Evolutionary conservation across 1,284 basidiomycete species (phyloP), one percentile per base, ranked within the genome.

Genomic region (Gymnopus androsaceus): DNA sequence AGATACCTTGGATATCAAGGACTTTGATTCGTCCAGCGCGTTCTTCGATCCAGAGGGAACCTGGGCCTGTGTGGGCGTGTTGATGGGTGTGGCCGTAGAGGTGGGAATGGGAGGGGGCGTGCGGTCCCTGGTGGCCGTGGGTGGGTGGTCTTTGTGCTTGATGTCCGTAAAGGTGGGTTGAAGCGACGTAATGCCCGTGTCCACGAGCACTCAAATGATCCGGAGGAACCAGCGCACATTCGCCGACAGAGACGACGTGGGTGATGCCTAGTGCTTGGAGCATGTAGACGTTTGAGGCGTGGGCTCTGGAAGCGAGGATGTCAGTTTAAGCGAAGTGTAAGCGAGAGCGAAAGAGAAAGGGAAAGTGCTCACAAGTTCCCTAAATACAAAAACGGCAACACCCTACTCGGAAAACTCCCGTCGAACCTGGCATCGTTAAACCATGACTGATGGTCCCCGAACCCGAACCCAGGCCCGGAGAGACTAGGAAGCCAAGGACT

Each of bases 201-300:
- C 63, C 62, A 15, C 61, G 54, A 21, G 59, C 51, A 28, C 15
- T 28, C 21, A 42, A 30, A 12, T 30, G 33, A 49, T 49, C 38
- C 11, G 87, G 88, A 2, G 90, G 89, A 1, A 90, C 77, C 19
- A 95, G 82, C 9, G 92, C 94, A 59, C 91, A 92, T 76, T 98
- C 96, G 51, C 96, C 96, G 3, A 98, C 94, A 3, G 93, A 95
- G 31, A 99, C 95, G 61, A 99, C 95, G 67, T 98, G 95, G 1
- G 94, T 96, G 66, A 99, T 97, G 41, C 94, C 94, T n/a, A 99
- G 82, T 2, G 93, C 90, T 63, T 94, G 90, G 3, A 98, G 85
- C 94, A 99, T 97, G 65, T 92, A 90, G 41, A 88, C 94, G 69
- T 99, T 99, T 44, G 89, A 82, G 0, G 96, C 96, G 63, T 98